phyloP scores from a whole-genome alignment of 768 basidiomycete species.

The Collybia sordida region DNA sequence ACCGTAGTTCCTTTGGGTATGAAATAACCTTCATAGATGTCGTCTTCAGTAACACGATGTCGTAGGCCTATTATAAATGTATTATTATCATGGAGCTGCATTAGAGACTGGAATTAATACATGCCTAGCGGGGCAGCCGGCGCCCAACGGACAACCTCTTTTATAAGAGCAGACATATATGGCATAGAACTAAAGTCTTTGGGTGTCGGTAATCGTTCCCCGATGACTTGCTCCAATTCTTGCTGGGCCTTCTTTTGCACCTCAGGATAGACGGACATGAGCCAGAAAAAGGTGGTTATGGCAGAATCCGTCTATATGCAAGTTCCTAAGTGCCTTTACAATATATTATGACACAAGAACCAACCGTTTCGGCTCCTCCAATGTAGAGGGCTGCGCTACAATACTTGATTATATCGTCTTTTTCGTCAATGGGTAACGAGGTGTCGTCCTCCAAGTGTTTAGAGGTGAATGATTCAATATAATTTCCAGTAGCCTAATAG shows the following conservation, averaged over 20 bases:
- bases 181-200: slow-evolving; percentile 24
- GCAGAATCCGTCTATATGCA: no score
- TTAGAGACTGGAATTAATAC: neutral
- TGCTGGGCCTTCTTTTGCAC: slow-evolving; percentile 28
- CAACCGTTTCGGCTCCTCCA: no score
- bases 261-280: slow-evolving; percentile 19
- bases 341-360: no score
- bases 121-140: slow-evolving; percentile 22
- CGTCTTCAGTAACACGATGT: neutral
- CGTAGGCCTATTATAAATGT: neutral
- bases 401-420: no score
- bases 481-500: no score
- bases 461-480: no score
- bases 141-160: slow-evolving; percentile 28
- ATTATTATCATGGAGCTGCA: neutral
- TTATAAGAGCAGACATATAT: slow-evolving; percentile 27
- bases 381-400: no score
- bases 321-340: no score
- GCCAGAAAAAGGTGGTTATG: no score
- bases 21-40: slow-evolving; percentile 10
- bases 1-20: slow-evolving; percentile 11
- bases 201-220: slow-evolving; percentile 25
- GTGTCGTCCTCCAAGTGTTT: no score
- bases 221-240: slow-evolving; percentile 30
- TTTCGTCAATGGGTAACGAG: no score